Conservation (phyloP, 1,284 basidiomycete species). For the Vanrija sp. region DNA sequence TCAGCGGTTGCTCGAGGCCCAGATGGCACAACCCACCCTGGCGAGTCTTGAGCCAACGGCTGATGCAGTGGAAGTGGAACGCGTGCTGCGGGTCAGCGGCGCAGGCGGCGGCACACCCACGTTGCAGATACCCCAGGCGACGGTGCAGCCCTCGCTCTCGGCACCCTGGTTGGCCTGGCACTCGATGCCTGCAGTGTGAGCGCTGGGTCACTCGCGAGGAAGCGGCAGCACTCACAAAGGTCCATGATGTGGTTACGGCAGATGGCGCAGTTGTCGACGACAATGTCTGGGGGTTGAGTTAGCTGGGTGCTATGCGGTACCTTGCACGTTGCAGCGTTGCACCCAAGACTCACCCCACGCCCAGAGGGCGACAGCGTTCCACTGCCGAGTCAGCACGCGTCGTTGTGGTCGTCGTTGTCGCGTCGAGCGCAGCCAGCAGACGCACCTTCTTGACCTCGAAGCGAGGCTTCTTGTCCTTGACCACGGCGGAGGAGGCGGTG, state of each 20-base stretch:
- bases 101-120: slow-evolving; percentile 54
- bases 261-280: slow-evolving; percentile 93
- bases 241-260: slow-evolving; percentile 99
- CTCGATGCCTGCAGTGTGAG: slow-evolving; percentile 74
- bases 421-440: background rate
- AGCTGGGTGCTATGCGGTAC: too few relatives aligned
- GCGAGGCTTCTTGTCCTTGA: slow-evolving; percentile 57
- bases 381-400: slow-evolving; percentile 54
- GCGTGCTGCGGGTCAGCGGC: slow-evolving; percentile 65
- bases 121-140: slow-evolving; percentile 99
- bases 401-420: background rate
- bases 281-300: slow-evolving; percentile 63
- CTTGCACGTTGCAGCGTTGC: slow-evolving; percentile 10
- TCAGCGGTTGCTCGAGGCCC: slow-evolving; percentile 10
- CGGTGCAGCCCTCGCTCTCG: slow-evolving; percentile 91
- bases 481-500: slow-evolving; percentile 17
- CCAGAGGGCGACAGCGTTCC: slow-evolving; percentile 95
- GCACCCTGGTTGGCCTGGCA: slow-evolving; percentile 99
- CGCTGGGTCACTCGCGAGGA: background rate
- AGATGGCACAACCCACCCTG: slow-evolving; percentile 53
- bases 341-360: slow-evolving; percentile 72
- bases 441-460: slow-evolving; percentile 95
- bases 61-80: slow-evolving; percentile 99
- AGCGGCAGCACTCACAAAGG: slow-evolving; percentile 63
- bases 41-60: slow-evolving; percentile 97